These are phyloP conservation scores for Tricholoma saponaceum DNA, from an alignment of 768 basidiomycete species.

Conservation along the genomic window DNA sequence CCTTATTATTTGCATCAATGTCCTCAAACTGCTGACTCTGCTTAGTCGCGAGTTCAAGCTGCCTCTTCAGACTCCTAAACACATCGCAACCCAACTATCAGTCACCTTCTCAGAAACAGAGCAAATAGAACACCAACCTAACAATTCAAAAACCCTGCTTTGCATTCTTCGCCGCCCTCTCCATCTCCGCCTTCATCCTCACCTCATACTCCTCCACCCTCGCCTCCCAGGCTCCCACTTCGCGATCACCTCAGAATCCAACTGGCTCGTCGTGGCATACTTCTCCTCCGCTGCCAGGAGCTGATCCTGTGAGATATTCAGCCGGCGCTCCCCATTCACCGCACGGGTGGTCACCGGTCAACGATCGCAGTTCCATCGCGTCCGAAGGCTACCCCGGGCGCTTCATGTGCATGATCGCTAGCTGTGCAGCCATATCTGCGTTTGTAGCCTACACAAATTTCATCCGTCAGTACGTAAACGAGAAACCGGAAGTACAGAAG, in stretches of 20 bases:
- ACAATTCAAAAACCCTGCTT: constrained; percentile 81
- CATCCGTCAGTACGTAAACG: not conserved
- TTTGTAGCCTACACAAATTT: constrained; percentile 54
- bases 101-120: constrained; percentile 1
- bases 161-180: constrained; percentile 89
- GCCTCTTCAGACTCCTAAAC: constrained; percentile 66
- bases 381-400: constrained; percentile 52
- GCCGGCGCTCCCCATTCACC: constrained; percentile 80
- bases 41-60: constrained; percentile 75
- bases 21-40: constrained; percentile 60
- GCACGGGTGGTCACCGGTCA: constrained; percentile 74
- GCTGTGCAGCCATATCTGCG: constrained; percentile 67
- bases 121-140: constrained; percentile 43
- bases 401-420: constrained; percentile 55
- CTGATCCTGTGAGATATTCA: constrained; percentile 83
- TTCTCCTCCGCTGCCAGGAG: constrained; percentile 81
- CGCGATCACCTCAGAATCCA: constrained; percentile 64
- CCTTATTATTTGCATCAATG: constrained; percentile 41
- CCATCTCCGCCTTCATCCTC: constrained; percentile 76
- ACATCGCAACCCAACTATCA: not conserved
- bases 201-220: constrained; percentile 92
- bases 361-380: constrained; percentile 65
- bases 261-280: constrained; percentile 68
- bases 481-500: not conserved
- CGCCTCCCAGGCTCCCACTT: constrained; percentile 86